Evolutionary conservation across 192 early-diverging fungal genomes (phyloP), one percentile per base, ranked within the genome.

Genomic region (Backusella mclennaniae): DNA sequence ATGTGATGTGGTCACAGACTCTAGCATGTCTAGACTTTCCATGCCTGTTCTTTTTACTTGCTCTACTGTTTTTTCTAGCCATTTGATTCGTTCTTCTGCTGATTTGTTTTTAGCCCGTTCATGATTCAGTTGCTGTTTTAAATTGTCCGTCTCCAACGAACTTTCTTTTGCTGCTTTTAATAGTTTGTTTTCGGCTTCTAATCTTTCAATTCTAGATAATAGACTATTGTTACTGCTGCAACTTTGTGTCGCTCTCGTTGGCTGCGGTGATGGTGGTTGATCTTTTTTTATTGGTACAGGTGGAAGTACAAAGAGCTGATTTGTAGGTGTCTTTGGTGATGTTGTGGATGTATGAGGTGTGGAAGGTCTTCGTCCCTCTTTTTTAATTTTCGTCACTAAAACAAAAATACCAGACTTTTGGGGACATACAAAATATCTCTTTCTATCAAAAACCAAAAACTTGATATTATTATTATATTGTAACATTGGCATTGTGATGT

Each of bases 331-430:
- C 21, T 56, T 66, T 15, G 36, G 59, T 26, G 73, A 66, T 29
- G 52, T 41, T 29, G 38, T 23, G 35, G 70, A 72, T 26, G 31
- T 11, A 14, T 44, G 72, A 35, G 74, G 66, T 46, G 74, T 67
- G 9, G 38, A 67, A 44, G 74, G 74, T 12, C 63, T 67, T 42
- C 36, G 38, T n/a, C 36, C 35, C 12, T 69, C 26, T 17, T 49
- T 71, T 44, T 49, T 42, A 11, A 79, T 39, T 68, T 92, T 93
- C 21, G 87, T 86, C 8, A 89, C 88, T 17, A 87, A 85, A 35
- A 92, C 83, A 85, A 93, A 94, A 53, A 94, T 82, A n/a, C 93
- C 93, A n/a, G 85, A 86, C 44, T 86, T 87, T 31, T 88, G 86
- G 19, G 87, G 84, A 78, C 93, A 94, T 17, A 76, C 76, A 75